Base-by-base conservation (phyloP, 192 early-diverging fungal genomes). In the Tieghemiomyces parasiticus region DNA sequence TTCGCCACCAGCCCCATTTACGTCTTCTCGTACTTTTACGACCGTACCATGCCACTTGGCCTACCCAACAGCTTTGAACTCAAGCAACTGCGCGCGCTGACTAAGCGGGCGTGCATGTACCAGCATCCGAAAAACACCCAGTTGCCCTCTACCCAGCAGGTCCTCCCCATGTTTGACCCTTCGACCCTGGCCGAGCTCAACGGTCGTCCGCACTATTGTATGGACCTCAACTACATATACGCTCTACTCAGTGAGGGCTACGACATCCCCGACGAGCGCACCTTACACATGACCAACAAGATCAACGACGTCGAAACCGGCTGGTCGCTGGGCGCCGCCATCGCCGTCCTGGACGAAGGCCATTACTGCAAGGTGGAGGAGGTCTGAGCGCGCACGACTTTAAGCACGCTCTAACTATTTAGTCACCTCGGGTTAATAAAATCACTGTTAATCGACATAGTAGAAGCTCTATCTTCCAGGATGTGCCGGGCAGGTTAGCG, bases 21-120 rank as follows among this genome's bases (percentile, higher is more conserved):
- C 69, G 86, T 90, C 13, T 96, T 98, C 72, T 92, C 90, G 25
- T 98, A 84, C 79, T 95, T 98, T 66, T 98, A 89, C 74, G 95
- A 98, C 65, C 78, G 86, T 44, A 80, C 85, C 0, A 70, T 81
- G 34, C 87, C 87, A 4, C 74, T 88, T 16, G 84, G 83, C 31
- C 75, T 84, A 49, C 77, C 78, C 29, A 70, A 76, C 35, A 81
- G 85, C 35, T 92, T 95, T 67, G 77, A 77, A 29, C 72, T 93
- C 12, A 64, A 63, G 9, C 80, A 91, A 28, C 60, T 95, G 19
- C 81, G 82, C 33, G 67, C 69, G 0, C 65, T 88, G 49, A 80
- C 87, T 2, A 74, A 85, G 20, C 67, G 71, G 44, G 86, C 92
- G 20, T 93, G 92, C 69, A 58, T 54, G 61, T 65, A 72, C 59